Percentiles rank a stretch among this genome's conserved stretches.
Conservation (phyloP, 106 monocot genomes). For the Phalaenopsis aphrodite region DNA sequence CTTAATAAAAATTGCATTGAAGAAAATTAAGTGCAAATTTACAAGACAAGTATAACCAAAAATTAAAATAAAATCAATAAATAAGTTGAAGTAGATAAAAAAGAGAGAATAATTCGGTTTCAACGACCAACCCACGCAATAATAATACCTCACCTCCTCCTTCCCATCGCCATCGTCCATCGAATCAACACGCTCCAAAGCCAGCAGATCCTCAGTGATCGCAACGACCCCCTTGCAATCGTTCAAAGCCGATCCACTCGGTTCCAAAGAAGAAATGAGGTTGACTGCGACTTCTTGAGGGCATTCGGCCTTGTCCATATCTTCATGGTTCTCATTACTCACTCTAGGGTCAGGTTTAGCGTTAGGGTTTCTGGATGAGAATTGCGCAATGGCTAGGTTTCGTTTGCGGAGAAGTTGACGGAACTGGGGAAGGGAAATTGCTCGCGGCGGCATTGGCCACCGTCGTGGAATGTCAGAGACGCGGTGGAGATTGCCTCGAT, state of each 20-base stretch:
- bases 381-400: slow-evolving; percentile 27
- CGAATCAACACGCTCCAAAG: neutral
- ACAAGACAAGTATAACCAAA: too few species aligned
- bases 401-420: slow-evolving; percentile 27
- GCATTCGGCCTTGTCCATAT: slow-evolving; percentile 2
- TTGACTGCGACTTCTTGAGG: neutral
- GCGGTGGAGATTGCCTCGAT: slow-evolving; percentile 57
- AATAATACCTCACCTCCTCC: slow-evolving; percentile 6
- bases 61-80: too few species aligned
- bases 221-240: neutral
- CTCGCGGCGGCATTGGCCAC: slow-evolving; percentile 28
- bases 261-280: neutral
- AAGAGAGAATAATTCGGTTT: neutral
- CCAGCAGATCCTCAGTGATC: neutral
- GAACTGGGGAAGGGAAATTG: slow-evolving; percentile 35
- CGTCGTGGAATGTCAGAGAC: slow-evolving; percentile 31
- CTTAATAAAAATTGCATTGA: too few species aligned
- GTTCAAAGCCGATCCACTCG: neutral
- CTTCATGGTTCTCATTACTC: slow-evolving; percentile 7
- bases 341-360: neutral
- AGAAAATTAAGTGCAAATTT: too few species aligned
- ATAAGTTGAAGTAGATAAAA: too few species aligned
- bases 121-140: neutral
- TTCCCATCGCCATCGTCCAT: neutral
- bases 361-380: slow-evolving; percentile 5